Base-by-base conservation (phyloP, 2,329 filamentous ascomycete genomes). In the Colletotrichum siamense region DNA sequence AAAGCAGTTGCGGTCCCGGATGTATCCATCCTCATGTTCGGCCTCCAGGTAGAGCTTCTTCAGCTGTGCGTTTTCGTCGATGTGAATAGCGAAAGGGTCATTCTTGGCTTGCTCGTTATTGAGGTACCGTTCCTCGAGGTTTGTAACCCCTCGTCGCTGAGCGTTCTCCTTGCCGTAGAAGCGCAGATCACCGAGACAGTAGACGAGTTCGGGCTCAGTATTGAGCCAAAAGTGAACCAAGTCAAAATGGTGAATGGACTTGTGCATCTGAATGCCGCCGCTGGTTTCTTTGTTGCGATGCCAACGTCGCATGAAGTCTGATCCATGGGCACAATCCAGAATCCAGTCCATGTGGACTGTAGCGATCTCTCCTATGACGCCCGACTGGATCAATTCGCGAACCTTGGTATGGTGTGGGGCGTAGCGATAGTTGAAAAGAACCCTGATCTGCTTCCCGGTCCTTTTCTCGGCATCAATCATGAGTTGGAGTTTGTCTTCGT, bases 361-460 rank as follows among this genome's bases (percentile, higher is more conserved):
- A 4, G 88, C 89, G 4, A 92, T 89, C 12, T 83, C 85, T 1
- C 91, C 91, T 73, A 93, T 91, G 1, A 88, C 89, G 1, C 90
- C 90, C 0, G 88, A 87, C 4, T 83, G 86, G 6, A 93, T 78
- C 1, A 93, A 78, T 80, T 91, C 88, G 76, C 87, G 89, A 3
- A 93, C 86, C 76, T 89, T 91, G 16, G 91, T 93, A 82, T 93
- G 92, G 82, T 92, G 91, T n/a, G 91, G 91, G 52, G 91, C 91
- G 79, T 92, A 93, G 26, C 91, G 89, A 83, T 93, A 93, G 83
- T 93, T 93, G 86, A 93, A 93, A 0, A 89, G 90, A 1, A 93
- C 91, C 18, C 91, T 87, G 5, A 92, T 86, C 52, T 87, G 85
- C 15, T 83, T 82, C 4, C 85, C 85, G 0, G 89, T 91, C 22